Base-by-base conservation (phyloP, 2,329 filamentous ascomycete species). In the Penicillium sp. region DNA sequence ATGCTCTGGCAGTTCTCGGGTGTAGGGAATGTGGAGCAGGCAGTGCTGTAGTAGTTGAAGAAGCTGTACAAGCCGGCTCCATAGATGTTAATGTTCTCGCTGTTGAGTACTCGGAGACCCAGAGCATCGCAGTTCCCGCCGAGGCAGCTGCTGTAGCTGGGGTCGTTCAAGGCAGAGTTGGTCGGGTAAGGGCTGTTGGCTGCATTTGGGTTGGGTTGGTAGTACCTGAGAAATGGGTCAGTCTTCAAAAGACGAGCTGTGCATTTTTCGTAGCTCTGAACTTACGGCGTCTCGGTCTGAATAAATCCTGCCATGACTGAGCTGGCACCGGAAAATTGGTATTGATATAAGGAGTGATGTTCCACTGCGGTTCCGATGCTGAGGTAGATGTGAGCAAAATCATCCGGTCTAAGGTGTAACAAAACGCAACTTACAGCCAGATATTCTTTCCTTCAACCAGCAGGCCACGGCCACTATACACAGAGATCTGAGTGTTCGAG, bases 21-120 rank as follows among this genome's bases (percentile, higher is more conserved):
- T 8, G 73, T 70, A 9, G 76, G 76, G 58, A 75, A 72, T 37
- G 76, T 70, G 3, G 78, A 78, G 69, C 81, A 83, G 1, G 68
- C 66, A 0, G 79, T 81, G 62, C 72, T 80, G 72, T 86, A 85
- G 66, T 84, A 78, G 66, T 83, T 78, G 72, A 86, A 86, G 75
- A 86, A 86, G 19, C 77, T 81, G 75, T 86, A 86, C 5, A 84
- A 68, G 1, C 84, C 84, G 0, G 80, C 83, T 17, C 84, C 84
- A 64, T 85, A 85, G 19, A 82, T 74, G 49, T 77, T 65, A 17
- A 85, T 76, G 55, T 80, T 74, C 13, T 73, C 72, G 38, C 76
- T 80, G 65, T 81, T 74, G 15, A 82, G 64, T 47, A 85, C 79
- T 19, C 83, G 79, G 5, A 86, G 73, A 22, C 82, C 84, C 71